Evolutionary conservation across 2,329 filamentous ascomycete genomes (phyloP).

Genomic region (Fusarium sp.): DNA sequence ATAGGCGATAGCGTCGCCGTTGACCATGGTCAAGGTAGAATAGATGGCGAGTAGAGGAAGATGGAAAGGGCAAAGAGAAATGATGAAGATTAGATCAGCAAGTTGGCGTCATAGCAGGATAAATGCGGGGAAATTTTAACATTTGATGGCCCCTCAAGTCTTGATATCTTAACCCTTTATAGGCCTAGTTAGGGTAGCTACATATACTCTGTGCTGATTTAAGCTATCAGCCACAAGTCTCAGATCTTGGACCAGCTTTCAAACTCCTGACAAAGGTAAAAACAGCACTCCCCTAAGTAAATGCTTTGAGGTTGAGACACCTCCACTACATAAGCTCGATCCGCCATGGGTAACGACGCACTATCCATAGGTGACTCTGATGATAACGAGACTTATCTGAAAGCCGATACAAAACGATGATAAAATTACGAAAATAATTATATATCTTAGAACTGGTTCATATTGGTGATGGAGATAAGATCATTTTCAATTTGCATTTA

Average conservation of each 20-base stretch:
- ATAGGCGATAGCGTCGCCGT: neutral
- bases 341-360: fast-evolving
- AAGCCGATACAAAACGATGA: neutral
- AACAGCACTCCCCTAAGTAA: fast-evolving
- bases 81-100: neutral
- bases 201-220: neutral
- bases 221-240: neutral
- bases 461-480: neutral
- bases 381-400: fast-evolving
- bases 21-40: neutral
- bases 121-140: fast-evolving
- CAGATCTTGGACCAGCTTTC: neutral
- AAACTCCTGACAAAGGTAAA: neutral
- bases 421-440: fast-evolving
- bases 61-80: too few relatives aligned
- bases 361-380: fast-evolving
- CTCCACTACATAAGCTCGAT: fast-evolving
- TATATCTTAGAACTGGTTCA: neutral
- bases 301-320: too few relatives aligned
- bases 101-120: neutral
- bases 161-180: too few relatives aligned
- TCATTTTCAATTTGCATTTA: too few relatives aligned
- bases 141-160: fast-evolving
- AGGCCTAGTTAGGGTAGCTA: neutral
- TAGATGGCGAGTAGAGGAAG: neutral